Evolutionary conservation across 1,139 yeast genomes (phyloP), one percentile per base, ranked within the genome.

Genomic region (Kurtzmaniella natalensis): DNA sequence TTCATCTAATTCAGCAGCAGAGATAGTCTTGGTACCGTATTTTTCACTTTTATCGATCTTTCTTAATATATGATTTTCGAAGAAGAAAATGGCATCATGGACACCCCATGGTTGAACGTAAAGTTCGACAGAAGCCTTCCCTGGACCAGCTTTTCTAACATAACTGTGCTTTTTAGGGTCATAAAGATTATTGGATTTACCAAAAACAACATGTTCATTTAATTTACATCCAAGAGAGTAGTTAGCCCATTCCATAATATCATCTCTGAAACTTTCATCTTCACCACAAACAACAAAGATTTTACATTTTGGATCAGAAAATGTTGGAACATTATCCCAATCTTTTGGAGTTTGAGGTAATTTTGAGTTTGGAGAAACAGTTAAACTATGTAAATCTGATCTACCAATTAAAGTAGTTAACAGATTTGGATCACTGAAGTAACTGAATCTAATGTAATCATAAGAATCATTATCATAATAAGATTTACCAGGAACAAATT

Each of bases 51-150:
- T 15, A 8, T 28, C 18, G 9, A 47, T 28, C 29, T 46, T 33
- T 3, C 33, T 27, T n/a, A 52, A 25, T 8, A 51, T 33, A 25
- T 40, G 45, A 37, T 55, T 51, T 39, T 68, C 74, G 36, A 62
- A 53, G 39, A 61, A 57, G 28, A 67, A 55, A 19, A 46, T 34
- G 0, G 64, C 40, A 44, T 66, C 75, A 44, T 69, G 75, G 16
- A 66, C 51, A 3, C 75, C 75, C 62, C 61, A 59, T 1, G 73
- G 75, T 42, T 68, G 73, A 22, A 67, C 53, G 37, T 47, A 57
- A 3, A 58, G 42, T 22, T 39, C 29, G 27, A 46, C 37, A 37
- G 50, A 35, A 32, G 57, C 46, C 38, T 38, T 20, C 29, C 48
- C 31, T 30, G 36, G 39, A 27, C 37, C 36, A 18, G 43, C 30